Evolutionary conservation across 768 basidiomycete species (phyloP), one percentile per base, ranked within the genome.

Genomic region (Boletus coccyginus): DNA sequence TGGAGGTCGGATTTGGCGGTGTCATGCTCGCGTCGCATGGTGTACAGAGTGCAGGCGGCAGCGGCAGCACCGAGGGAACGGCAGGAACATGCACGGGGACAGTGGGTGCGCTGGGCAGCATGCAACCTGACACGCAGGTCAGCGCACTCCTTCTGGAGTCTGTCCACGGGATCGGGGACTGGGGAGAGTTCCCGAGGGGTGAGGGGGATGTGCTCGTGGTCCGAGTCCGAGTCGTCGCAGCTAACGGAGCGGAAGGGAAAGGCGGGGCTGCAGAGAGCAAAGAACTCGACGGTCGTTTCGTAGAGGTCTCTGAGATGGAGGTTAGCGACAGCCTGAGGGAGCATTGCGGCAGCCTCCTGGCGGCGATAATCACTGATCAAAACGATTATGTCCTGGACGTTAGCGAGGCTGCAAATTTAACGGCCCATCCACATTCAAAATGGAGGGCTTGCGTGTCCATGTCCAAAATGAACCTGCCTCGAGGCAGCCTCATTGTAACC

Each of bases 201-300:
- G 38, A 65, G 59, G 0, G 69, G 66, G 49, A 70, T 43, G 47
- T 66, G 57, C 9, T 65, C 64, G 55, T 61, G 35, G 41, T 74
- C 65, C 0, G 61, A 71, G 42, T 67, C 66, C 6, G 57, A 57
- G 66, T 64, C 70, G 65, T 61, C 71, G 61, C 46, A 61, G 60
- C 63, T 59, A 46, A 51, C 57, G 49, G 64, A 46, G 19, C 70
- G 63, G 49, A 59, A 50, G 33, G 74, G n/a, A 2, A 35, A 16
- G 39, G 73, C 60, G 33, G 78, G 75, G 58, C 67, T 75, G 52
- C 74, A 78, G 53, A 79, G 75, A 58, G 78, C 71, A 62, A 86
- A 79, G 75, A 82, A 84, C 66, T 83, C 82, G 75, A 82, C 77
- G 46, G 84, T 82, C 42, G 78, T 76, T 68, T 79, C 74, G 74